Evolutionary conservation across 2,329 filamentous ascomycete species (phyloP).

Genomic region (Hypocreales sp.): DNA sequence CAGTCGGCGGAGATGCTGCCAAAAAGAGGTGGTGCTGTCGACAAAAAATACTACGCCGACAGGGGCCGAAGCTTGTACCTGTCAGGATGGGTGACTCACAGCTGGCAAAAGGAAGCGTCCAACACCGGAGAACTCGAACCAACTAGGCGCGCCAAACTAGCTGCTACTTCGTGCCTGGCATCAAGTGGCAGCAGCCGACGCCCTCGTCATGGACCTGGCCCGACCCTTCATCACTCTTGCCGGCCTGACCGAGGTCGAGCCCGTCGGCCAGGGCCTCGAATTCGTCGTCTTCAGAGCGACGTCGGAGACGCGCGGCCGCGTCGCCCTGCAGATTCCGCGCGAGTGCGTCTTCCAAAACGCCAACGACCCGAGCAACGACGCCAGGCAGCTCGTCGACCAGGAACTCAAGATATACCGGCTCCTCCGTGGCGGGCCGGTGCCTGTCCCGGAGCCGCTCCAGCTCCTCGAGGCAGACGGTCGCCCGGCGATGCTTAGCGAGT

Average conservation of each 20-base stretch:
- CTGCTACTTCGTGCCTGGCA: no score
- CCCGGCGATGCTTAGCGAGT: conserved; percentile 7
- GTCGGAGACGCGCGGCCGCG: conserved; percentile 1
- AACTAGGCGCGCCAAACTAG: no score
- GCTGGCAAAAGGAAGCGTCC: no score
- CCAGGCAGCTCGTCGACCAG: conserved; percentile 4
- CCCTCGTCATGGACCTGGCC: conserved; percentile 4
- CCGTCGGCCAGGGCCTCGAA: conserved; percentile 4
- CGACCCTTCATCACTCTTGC: conserved; percentile 3
- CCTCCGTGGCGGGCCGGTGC: conserved; percentile 2
- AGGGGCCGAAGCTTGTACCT: no score
- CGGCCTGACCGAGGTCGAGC: conserved; percentile 2
- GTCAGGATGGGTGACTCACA: no score
- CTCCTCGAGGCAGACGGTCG: conserved; percentile 4
- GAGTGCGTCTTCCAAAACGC: conserved; percentile 4
- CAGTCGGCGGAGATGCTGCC: no score
- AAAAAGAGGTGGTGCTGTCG: no score
- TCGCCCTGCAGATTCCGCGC: conserved; percentile 5
- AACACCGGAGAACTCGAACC: no score
- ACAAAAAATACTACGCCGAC: no score
- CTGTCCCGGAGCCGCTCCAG: conserved; percentile 2
- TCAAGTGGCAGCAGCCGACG: no score
- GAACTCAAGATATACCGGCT: conserved; percentile 5
- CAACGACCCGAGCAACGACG: conserved; percentile 6
- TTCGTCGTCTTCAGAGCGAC: conserved; percentile 5